Percentiles rank a stretch among this genome's conserved stretches.
Evolutionary conservation across 331 rosid species (phyloP).

Genomic region (Pyracantha coccinea): DNA sequence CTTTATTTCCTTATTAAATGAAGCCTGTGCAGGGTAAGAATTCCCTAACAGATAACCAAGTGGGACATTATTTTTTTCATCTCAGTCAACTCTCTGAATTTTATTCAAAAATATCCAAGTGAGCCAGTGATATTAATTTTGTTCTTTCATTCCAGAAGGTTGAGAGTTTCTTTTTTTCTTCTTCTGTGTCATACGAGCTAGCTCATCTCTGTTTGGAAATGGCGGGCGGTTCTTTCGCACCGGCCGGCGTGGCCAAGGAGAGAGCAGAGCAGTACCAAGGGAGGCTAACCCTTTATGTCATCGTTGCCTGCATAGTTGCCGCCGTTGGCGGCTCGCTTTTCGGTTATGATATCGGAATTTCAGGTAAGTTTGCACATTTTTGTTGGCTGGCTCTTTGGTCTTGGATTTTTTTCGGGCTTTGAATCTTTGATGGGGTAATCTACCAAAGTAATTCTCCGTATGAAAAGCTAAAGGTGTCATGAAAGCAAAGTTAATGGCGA

Average conservation of each 20-base stretch:
- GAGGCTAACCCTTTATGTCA: conserved; percentile 51
- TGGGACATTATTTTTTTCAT: too few relatives aligned
- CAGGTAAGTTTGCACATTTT: conserved; percentile 37
- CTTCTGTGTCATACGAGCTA: background rate
- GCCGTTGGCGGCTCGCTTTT: conserved; percentile 76
- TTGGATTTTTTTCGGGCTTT: background rate
- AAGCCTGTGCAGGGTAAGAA: too few relatives aligned
- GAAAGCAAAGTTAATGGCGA: background rate
- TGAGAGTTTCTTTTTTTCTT: background rate
- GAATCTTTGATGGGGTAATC: background rate
- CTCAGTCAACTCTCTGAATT: too few relatives aligned
- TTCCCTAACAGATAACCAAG: too few relatives aligned
- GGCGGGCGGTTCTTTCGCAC: conserved; percentile 69
- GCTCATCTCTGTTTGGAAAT: conserved; percentile 13
- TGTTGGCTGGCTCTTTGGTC: background rate
- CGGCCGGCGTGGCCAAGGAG: conserved; percentile 43
- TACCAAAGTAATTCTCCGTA: background rate
- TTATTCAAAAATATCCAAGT: too few relatives aligned
- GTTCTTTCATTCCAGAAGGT: background rate
- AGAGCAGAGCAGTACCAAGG: conserved; percentile 69
- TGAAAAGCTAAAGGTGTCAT: background rate
- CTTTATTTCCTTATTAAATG: too few relatives aligned
- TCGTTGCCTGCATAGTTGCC: conserved; percentile 64
- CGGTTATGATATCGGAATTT: conserved; percentile 85
- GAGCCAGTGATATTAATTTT: too few relatives aligned